phyloP scores from a whole-genome alignment of 768 basidiomycete genomes.

The Erythrobasidium yunnanense region DNA sequence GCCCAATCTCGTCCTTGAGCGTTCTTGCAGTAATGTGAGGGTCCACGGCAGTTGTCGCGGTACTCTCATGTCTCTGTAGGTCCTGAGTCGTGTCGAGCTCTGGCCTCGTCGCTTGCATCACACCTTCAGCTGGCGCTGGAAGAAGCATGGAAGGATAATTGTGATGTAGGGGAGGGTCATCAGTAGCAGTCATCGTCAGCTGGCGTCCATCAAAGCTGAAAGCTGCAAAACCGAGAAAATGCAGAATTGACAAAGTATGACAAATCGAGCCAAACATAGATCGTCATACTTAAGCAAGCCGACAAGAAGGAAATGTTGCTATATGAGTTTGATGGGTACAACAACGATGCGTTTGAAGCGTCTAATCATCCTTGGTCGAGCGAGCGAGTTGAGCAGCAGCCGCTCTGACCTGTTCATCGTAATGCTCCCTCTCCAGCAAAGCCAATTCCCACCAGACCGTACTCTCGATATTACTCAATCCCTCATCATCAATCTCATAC shows the following conservation, averaged over 20 bases:
- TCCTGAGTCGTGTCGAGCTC: background rate
- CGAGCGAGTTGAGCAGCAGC: slow-evolving; percentile 48
- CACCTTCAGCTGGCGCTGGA: background rate
- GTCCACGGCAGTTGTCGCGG: background rate
- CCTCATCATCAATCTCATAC: slow-evolving; percentile 74
- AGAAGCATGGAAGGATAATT: background rate
- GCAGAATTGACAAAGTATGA: no score
- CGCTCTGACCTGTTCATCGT: slow-evolving; percentile 57
- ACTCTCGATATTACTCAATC: slow-evolving; percentile 54
- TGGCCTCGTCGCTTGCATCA: background rate
- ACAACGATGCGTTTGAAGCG: background rate
- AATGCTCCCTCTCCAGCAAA: slow-evolving; percentile 50
- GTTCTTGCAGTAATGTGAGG: background rate
- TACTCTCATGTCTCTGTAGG: background rate
- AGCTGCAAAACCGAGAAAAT: no score
- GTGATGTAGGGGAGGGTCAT: background rate
- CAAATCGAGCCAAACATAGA: no score
- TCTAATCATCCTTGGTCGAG: slow-evolving; percentile 21
- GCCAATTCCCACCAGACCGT: slow-evolving; percentile 75
- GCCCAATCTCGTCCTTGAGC: background rate
- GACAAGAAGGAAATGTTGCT: no score
- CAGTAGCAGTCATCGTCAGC: no score
- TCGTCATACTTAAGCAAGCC: no score
- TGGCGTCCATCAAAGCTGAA: no score
- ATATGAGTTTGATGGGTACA: no score